Evolutionary conservation across 176 grass and related monocot species (phyloP).

Genomic region (Saccharum spontaneum): DNA sequence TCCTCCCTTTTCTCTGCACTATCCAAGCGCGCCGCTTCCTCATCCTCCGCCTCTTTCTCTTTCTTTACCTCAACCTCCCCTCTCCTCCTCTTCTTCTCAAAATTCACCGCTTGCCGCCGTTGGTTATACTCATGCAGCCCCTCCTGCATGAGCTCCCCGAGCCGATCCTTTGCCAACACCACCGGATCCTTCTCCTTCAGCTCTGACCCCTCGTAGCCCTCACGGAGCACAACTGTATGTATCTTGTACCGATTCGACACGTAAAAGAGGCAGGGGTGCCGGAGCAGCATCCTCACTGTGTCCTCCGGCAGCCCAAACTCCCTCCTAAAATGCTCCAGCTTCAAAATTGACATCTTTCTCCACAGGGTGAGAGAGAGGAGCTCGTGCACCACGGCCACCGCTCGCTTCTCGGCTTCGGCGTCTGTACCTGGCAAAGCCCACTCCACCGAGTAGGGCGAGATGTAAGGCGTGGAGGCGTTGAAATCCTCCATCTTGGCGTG

Average conservation of each 20-base stretch:
- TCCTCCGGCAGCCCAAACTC: slow-evolving; percentile 67
- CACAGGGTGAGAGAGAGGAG: slow-evolving; percentile 74
- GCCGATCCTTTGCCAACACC: slow-evolving; percentile 66
- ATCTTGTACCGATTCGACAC: slow-evolving; percentile 85
- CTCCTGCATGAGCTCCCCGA: slow-evolving; percentile 93
- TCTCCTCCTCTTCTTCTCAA: slow-evolving; percentile 82
- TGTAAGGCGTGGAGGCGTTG: slow-evolving; percentile 66
- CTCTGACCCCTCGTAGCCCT: slow-evolving; percentile 67
- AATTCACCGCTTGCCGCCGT: slow-evolving; percentile 42
- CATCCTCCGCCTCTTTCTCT: slow-evolving; percentile 45
- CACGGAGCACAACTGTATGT: slow-evolving; percentile 73
- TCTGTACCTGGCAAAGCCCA: background rate
- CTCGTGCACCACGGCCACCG: slow-evolving; percentile 70
- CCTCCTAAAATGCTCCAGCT: slow-evolving; percentile 90
- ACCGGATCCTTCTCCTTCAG: slow-evolving; percentile 75
- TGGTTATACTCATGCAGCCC: slow-evolving; percentile 84
- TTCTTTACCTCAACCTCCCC: slow-evolving; percentile 66
- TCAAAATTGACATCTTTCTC: slow-evolving; percentile 84
- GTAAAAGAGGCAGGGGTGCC: slow-evolving; percentile 81
- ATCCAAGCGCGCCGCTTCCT: slow-evolving; percentile 32
- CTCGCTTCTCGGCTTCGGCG: slow-evolving; percentile 54
- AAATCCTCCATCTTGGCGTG: slow-evolving; percentile 71
- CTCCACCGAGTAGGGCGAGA: slow-evolving; percentile 68
- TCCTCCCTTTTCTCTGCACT: slow-evolving; percentile 69
- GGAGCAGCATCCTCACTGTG: slow-evolving; percentile 57